Evolutionary conservation across 73 alveolate species (phyloP), one percentile per base, ranked within the genome.

Genomic region (Paramecium bursaria): DNA sequence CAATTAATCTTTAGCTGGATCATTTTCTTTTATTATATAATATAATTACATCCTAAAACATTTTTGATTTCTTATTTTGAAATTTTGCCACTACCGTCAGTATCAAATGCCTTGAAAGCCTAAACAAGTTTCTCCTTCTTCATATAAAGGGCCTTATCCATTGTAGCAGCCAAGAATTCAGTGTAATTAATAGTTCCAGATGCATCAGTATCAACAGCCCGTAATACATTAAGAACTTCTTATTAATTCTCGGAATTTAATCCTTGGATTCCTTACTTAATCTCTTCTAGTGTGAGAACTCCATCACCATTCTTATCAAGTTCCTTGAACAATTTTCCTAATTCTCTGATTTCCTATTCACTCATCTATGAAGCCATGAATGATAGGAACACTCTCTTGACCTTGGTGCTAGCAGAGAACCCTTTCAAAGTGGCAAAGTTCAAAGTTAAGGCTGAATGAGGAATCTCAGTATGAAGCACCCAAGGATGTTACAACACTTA

Each of bases 401-500:
- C 42, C 73, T 79, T 79, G 46, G 51, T 73, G 42, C 42, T 50
- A 10, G 35, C 26, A 3, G 89, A 53, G 54, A 79, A 79, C 51
- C 54, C 54, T 73, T 79, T 79, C 14, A 79, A 50, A 4, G 89
- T 49, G 10, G 51, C 27, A 21, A 23, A 79, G 26, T 79, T 79
- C 31, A 79, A 52, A 13, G 60, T 79, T 42, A 79, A 73, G 54
- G 14, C 42, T 2, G 85, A 79, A 10, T 46, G 21, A 4, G 46
- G 26, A 10, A 50, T 31, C 11, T 26, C 23, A 26, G 73, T 27
- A 53, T 79, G 50, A 15, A 53, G 42, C 80, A 85, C 67, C 97
- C 97, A 94, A 10, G 96, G 93, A 55, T 94, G 98, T 6, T 75
- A 39, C 17, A 94, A 86, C 13, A 92, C 94, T 6, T 86, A 74